A percentile compares a stretch with the other conserved stretches of the same genome.
These are phyloP conservation scores for Salvia sclarea DNA, from an alignment of 305 asterid species.

Conservation along the genomic window DNA sequence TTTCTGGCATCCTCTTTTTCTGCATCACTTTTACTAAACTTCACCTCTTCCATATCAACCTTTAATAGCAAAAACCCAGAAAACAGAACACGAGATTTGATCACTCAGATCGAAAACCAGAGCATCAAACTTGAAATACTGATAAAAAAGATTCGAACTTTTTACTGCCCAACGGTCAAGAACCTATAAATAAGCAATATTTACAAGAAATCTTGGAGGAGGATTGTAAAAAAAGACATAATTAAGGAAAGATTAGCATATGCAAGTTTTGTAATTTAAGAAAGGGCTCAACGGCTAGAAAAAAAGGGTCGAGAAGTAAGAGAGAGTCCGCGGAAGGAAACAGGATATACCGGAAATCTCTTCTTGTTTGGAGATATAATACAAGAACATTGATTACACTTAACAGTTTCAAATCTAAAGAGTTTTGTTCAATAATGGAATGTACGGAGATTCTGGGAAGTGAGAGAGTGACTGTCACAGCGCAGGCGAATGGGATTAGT, in stretches of 20 bases:
- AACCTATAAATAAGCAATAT: slow-evolving; percentile 18
- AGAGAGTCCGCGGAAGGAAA: slow-evolving; percentile 31
- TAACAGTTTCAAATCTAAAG: background rate
- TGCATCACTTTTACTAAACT: slow-evolving; percentile 10
- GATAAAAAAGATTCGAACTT: background rate
- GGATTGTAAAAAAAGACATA: background rate
- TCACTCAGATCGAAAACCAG: background rate
- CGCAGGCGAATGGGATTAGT: background rate
- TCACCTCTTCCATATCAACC: slow-evolving; percentile 30
- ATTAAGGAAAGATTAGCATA: background rate
- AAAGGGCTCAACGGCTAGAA: slow-evolving; percentile 44
- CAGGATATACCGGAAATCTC: slow-evolving; percentile 11
- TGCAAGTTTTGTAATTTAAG: slow-evolving; percentile 8
- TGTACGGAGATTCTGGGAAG: slow-evolving; percentile 5
- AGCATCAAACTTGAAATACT: background rate
- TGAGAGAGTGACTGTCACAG: slow-evolving; percentile 3
- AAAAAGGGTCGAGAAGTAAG: slow-evolving; percentile 22
- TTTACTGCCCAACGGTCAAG: slow-evolving; percentile 34
- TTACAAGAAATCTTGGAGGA: slow-evolving; percentile 1
- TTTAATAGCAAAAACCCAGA: slow-evolving; percentile 17
- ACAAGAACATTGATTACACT: background rate
- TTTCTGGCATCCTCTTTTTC: slow-evolving; percentile 21
- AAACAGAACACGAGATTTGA: background rate
- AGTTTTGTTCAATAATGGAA: slow-evolving; percentile 17
- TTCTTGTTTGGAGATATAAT: background rate